A percentile compares a stretch with the other conserved stretches of the same genome.
These are phyloP conservation scores for Fraxinus xanthoxyloides DNA, from an alignment of 305 asterid species.

Conservation along the genomic window DNA sequence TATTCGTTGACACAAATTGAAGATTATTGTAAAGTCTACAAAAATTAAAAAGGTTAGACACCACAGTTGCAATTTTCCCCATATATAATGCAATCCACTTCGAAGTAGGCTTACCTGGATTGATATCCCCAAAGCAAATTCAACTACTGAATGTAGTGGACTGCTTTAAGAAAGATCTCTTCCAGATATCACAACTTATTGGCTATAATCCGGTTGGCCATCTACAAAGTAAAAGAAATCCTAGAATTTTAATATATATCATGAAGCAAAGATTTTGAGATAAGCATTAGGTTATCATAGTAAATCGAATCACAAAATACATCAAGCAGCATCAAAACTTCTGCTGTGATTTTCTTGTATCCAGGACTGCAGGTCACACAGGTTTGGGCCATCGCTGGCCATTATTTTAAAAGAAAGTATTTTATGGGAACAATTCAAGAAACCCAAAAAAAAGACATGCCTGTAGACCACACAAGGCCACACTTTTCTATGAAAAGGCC, in stretches of 20 bases:
- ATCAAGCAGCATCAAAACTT: too few relatives aligned
- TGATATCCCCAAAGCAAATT: background rate
- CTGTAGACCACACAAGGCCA: background rate
- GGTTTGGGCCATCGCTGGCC: too few relatives aligned
- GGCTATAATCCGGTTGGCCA: background rate
- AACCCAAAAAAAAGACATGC: background rate
- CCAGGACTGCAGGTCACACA: background rate
- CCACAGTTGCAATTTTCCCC: too few relatives aligned
- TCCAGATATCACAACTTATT: background rate
- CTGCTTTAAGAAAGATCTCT: background rate
- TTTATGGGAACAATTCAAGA: background rate
- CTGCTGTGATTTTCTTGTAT: too few relatives aligned
- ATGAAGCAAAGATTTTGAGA: background rate
- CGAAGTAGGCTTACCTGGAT: background rate
- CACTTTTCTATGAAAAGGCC: too few relatives aligned
- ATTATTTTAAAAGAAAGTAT: too few relatives aligned
- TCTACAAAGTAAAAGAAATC: background rate
- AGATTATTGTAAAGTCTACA: too few relatives aligned
- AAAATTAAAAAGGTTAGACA: too few relatives aligned
- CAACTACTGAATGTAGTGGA: conserved; percentile 3
- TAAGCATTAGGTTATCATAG: background rate
- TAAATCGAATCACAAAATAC: conserved; percentile 14
- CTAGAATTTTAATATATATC: background rate
- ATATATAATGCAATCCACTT: background rate
- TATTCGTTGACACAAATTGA: too few relatives aligned